Conservation (phyloP, 2,329 filamentous ascomycete genomes). For the Amesomyces nigricolor region DNA sequence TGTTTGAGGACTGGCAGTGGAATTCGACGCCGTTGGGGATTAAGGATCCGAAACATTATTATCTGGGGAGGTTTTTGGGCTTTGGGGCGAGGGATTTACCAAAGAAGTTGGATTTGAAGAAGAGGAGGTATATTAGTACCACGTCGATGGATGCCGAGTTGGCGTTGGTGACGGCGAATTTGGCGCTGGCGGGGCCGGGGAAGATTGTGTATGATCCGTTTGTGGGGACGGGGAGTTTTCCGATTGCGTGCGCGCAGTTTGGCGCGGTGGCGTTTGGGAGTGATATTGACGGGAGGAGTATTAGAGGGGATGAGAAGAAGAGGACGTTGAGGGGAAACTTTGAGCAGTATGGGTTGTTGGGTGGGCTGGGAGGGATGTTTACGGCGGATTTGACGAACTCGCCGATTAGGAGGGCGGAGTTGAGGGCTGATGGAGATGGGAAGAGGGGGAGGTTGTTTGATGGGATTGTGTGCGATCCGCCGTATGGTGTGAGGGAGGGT, state of each 20-base stretch:
- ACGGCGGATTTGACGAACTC: slow-evolving; percentile 84
- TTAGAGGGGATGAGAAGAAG: slow-evolving; percentile 61
- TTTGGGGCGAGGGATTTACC: slow-evolving; percentile 62
- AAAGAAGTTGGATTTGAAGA: slow-evolving; percentile 81
- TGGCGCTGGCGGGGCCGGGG: slow-evolving; percentile 74
- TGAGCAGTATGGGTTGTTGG: slow-evolving; percentile 67
- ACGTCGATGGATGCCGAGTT: slow-evolving; percentile 97
- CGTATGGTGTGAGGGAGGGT: slow-evolving; percentile 91
- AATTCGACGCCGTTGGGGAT: slow-evolving; percentile 44
- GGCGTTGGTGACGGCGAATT: slow-evolving; percentile 84
- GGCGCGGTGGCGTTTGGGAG: slow-evolving; percentile 78
- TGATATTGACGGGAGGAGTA: slow-evolving; percentile 88
- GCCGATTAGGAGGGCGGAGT: slow-evolving; percentile 53
- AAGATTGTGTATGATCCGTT: slow-evolving; percentile 94
- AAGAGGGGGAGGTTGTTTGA: slow-evolving; percentile 57
- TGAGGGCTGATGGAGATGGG: slow-evolving; percentile 26
- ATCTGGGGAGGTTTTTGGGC: slow-evolving; percentile 68
- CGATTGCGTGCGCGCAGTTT: slow-evolving; percentile 83
- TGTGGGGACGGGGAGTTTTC: slow-evolving; percentile 90
- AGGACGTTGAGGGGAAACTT: slow-evolving; percentile 65
- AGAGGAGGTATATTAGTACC: slow-evolving; percentile 86
- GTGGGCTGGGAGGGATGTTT: slow-evolving; percentile 69
- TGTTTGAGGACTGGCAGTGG: slow-evolving; percentile 76
- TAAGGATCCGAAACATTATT: slow-evolving; percentile 54
- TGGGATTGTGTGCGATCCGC: slow-evolving; percentile 90